Evolutionary conservation across 306 rosid genomes (phyloP), one percentile per base, ranked within the genome.

Genomic region (Malus orientalis): DNA sequence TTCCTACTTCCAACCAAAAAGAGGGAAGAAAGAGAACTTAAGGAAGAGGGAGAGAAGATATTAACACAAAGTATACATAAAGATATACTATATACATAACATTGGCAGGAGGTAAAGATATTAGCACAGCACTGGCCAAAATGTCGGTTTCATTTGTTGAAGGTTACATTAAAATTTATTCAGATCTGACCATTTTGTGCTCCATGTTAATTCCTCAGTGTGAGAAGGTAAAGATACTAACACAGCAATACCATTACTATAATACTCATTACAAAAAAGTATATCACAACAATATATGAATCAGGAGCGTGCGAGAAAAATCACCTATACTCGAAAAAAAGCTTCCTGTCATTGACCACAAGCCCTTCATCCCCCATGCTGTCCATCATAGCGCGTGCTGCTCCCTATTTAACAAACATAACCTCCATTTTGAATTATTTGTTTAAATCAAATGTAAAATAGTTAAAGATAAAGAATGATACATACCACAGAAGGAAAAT

Each of bases 401-500:
- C 96, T 79, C 90, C 99, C 99, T 95, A 68, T 74, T 81, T 78
- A 78, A 92, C 68, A 78, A 81, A 67, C 82, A 66, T 60, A 45
- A 25, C 44, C 78, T 69, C 58, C 54, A 75, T 74, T 66, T 51
- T 78, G 71, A 25, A 78, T 38, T 57, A 64, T 74, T 81, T 45
- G 45, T 71, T 70, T 64, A 79, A 79, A 81, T 7, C 36, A 23
- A 76, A 69, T 57, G 55, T 4, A 77, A 12, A 69, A 73, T 18
- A 78, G 51, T 59, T 58, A 29, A 44, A 85, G 69, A 55, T 36
- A 74, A 64, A 77, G 67, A 67, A 57, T 54, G 69, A 78, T 51
- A 57, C 62, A 30, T 87, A 95, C 99, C 99, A 95, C 89, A n/a
- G 97, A 89, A 74, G 97, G 97, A 81, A 95, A 95, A 85, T 95